Percentiles rank a stretch among this genome's conserved stretches.
phyloP scores from a whole-genome alignment of 2,329 filamentous ascomycete genomes.

The Plectosphaerella cucumerina region DNA sequence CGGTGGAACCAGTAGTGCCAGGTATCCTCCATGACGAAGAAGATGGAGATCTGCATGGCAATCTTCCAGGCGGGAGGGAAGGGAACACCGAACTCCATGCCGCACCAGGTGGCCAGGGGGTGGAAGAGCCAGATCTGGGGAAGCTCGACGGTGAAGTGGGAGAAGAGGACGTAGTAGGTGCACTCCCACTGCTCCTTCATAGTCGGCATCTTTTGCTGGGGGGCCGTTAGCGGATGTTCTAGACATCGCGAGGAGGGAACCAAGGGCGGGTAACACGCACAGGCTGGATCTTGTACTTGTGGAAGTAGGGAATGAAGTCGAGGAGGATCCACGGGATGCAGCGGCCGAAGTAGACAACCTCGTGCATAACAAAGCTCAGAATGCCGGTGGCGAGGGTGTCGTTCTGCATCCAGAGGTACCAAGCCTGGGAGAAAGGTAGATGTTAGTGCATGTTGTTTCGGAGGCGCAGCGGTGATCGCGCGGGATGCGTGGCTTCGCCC shows the following conservation, averaged over 20 bases:
- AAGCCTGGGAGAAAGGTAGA: slow-evolving; percentile 48
- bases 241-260: neutral
- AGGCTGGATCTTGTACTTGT: slow-evolving; percentile 90
- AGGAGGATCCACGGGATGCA: slow-evolving; percentile 89
- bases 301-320: slow-evolving; percentile 81
- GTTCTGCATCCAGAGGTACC: slow-evolving; percentile 98
- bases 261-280: slow-evolving; percentile 43
- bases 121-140: slow-evolving; percentile 99
- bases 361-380: slow-evolving; percentile 96
- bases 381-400: slow-evolving; percentile 94
- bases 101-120: slow-evolving; percentile 88
- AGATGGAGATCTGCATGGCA: slow-evolving; percentile 83
- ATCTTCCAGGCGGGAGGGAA: slow-evolving; percentile 86
- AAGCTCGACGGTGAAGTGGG: slow-evolving; percentile 95
- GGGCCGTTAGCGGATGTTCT: neutral
- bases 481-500: neutral
- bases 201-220: slow-evolving; percentile 77
- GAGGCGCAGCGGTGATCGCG: neutral
- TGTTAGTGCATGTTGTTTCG: slow-evolving; percentile 6
- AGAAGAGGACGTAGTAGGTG: slow-evolving; percentile 85
- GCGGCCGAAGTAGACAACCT: slow-evolving; percentile 90
- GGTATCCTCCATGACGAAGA: slow-evolving; percentile 93
- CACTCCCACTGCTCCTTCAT: slow-evolving; percentile 91
- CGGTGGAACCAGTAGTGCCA: slow-evolving; percentile 99
- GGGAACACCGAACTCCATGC: slow-evolving; percentile 81